Base-by-base conservation (phyloP, 2,329 filamentous ascomycete species). In the Hypoxylon sp. region DNA sequence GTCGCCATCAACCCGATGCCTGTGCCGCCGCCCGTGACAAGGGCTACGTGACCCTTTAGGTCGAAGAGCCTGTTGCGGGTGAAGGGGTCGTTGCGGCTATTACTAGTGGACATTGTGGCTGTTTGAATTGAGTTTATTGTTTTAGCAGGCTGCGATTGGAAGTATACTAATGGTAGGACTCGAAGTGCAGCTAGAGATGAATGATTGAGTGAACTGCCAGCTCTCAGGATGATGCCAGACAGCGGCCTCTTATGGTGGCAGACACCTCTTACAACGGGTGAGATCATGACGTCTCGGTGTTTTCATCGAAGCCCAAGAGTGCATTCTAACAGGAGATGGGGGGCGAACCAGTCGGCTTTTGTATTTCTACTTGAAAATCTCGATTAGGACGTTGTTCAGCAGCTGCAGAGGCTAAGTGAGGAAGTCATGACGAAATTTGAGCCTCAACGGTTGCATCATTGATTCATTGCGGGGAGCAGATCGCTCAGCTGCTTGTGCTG, bases 1-100 rank as follows among this genome's bases (percentile, higher is more conserved):
- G 88, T 86, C 46, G 89, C 89, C 89, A 92, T 92, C 60, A 90
- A 84, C 3, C 90, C 90, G 57, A 92, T 90, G 25, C 89, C 89
- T 62, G 89, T 86, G 32, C 86, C 86, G 45, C 86, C 84, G 23
- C 83, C 82, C 1, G 82, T 84, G 21, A 85, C 79, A 13, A 85
- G 80, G 38, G 82, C 83, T 0, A 84, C 81, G 52, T 78, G 80
- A 60, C 79, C 81, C 14, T 77, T 75, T 32, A 83, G 77, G 70
- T 83, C 75, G 62, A 84, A 84, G 32, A 84, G 78, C 57, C 72
- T 73, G 57, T 80, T 71, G 21, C 79, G 75, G 14, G 77, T 77
- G 66, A 83, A 79, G 50, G 69, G 32, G 17, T 70, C 72, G 63
- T 77, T 77, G 17, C 69, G 73, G 50, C 34, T 69, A 70, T 71